These are phyloP conservation scores for Alternaria dauci DNA, from an alignment of 2,329 filamentous ascomycete species.

Conservation along the genomic window DNA sequence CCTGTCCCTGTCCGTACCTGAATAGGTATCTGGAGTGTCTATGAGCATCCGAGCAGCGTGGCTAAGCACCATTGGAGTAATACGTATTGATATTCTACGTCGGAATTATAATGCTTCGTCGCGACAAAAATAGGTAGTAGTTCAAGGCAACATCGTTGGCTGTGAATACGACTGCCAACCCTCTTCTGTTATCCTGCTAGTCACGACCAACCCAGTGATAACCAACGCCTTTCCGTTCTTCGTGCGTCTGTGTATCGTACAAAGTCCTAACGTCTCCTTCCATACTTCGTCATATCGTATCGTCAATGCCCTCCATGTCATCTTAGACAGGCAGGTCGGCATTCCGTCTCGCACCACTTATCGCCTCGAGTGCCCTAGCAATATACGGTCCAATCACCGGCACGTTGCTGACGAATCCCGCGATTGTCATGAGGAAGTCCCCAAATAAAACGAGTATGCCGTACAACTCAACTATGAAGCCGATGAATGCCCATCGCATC, in stretches of 20 bases:
- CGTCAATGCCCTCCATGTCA: neutral
- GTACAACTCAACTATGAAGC: conserved; percentile 90
- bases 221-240: neutral
- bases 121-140: neutral
- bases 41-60: neutral
- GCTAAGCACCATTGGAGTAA: neutral
- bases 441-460: conserved; percentile 94
- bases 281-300: neutral
- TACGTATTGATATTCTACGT: neutral
- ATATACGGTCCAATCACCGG: conserved; percentile 90
- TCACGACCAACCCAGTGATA: neutral
- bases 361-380: conserved; percentile 67
- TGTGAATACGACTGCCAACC: neutral
- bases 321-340: conserved; percentile 25
- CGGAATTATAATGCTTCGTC: neutral
- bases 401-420: conserved; percentile 82
- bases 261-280: neutral
- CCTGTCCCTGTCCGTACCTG: neutral
- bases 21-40: neutral
- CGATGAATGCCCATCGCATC: conserved; percentile 87
- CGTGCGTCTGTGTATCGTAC: conserved; percentile 7
- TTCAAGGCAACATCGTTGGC: neutral
- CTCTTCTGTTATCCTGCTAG: neutral
- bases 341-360: conserved; percentile 23
- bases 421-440: conserved; percentile 93